A percentile compares a stretch with the other conserved stretches of the same genome.
Evolutionary conservation across 176 grass and related monocot genomes (phyloP).

Genomic region (Triticum monococcum): DNA sequence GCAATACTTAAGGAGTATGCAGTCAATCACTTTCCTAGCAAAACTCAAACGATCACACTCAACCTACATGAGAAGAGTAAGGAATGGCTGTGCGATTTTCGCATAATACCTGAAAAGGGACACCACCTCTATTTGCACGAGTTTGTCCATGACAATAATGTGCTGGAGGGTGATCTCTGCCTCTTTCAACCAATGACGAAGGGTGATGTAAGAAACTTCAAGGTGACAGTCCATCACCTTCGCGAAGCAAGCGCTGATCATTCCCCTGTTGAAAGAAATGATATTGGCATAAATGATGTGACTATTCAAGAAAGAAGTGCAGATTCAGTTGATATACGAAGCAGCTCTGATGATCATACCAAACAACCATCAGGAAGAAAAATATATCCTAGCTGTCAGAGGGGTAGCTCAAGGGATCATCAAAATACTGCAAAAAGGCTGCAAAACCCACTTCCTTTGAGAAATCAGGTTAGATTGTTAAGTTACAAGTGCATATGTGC

Average conservation of each 20-base stretch:
- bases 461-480: background rate
- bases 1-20: background rate
- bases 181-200: constrained; percentile 1
- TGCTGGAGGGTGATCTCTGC: background rate
- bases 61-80: background rate
- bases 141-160: background rate
- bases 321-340: constrained; percentile 3
- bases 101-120: background rate
- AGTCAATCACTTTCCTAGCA: background rate
- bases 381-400: background rate
- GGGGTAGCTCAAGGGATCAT: background rate
- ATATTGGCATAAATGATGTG: background rate
- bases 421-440: background rate
- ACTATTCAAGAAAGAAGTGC: background rate
- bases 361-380: background rate
- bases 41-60: background rate
- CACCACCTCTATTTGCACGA: background rate
- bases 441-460: background rate
- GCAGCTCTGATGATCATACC: background rate
- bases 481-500: background rate
- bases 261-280: background rate
- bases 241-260: background rate
- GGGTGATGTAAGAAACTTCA: background rate
- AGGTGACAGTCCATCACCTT: background rate
- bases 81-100: constrained; percentile 1